Base-by-base conservation (phyloP, 768 basidiomycete genomes). In the Macrolepiota dolichaula region DNA sequence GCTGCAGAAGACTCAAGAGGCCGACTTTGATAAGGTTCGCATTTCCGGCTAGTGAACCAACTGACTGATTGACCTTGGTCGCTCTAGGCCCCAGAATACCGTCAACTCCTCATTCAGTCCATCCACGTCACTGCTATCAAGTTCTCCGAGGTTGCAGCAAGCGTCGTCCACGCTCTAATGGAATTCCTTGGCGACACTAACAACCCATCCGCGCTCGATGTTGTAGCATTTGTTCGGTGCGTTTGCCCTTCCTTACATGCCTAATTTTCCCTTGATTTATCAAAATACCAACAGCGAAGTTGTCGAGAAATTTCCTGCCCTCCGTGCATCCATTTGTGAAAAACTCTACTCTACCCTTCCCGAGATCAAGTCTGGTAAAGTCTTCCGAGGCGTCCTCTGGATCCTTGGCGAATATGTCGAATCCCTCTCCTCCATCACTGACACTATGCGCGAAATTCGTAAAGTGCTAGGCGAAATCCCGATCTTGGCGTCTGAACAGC, bases 351-450 rank as follows among this genome's bases (percentile, higher is more conserved):
- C 83, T 32, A 91, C 92, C 0, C 86, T 98, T 51, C 68, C 81
- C 58, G 92, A 93, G 63, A 93, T 98, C 76, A 95, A 95, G 73
- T 95, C 92, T 0, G 95, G 95, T 58, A 98, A 98, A 73, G 96
- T 98, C 24, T 98, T 92, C 81, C 88, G 95, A 4, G 97, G 96
- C 6, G 84, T 98, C 17, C 82, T 98, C 51, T 98, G 97, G 96
- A 97, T 98, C 65, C 81, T 98, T n/a, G 96, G 97, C 64, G 96
- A 98, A 76, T 99, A 98, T 67, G 88, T 92, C 40, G 85, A 88
- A 64, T 75, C 78, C 4, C 74, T 81, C 52, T 60, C 73, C 57
- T 92, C 92, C 61, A 92, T 98, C 63, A 80, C 86, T 62, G 79
- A 74, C 49, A 82, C 87, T 1, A 86, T 97, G 81, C 77, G 78